These are phyloP conservation scores for Lentinula novae-zelandiae DNA, from an alignment of 1,284 basidiomycete genomes.

Conservation along the genomic window DNA sequence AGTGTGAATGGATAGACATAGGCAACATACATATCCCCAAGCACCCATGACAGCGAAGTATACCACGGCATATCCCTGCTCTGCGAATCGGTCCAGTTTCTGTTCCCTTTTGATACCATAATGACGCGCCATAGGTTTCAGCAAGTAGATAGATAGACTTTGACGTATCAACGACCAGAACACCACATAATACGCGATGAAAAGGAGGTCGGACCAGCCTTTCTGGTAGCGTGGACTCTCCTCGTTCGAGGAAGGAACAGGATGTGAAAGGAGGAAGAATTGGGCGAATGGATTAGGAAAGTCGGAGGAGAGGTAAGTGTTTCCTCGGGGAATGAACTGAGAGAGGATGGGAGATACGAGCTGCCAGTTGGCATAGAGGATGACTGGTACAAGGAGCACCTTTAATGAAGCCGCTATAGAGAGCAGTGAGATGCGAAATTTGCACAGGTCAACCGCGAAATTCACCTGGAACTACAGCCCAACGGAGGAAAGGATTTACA, in stretches of 20 bases:
- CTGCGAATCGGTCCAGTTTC: constrained; percentile 83
- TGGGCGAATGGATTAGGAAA: constrained; percentile 73
- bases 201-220: constrained; percentile 75
- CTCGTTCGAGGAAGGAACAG: constrained; percentile 47
- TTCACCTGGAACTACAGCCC: constrained; percentile 74
- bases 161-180: constrained; percentile 93
- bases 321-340: constrained; percentile 20
- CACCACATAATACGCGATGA: constrained; percentile 85
- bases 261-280: constrained; percentile 77
- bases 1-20: background rate
- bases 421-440: background rate
- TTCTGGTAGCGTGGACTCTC: constrained; percentile 72
- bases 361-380: constrained; percentile 76
- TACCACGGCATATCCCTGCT: constrained; percentile 86
- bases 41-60: constrained; percentile 75
- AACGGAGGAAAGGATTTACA: constrained; percentile 41
- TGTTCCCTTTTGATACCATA: constrained; percentile 62
- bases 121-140: constrained; percentile 66
- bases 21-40: constrained; percentile 71
- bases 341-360: constrained; percentile 27
- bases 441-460: background rate
- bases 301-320: constrained; percentile 30
- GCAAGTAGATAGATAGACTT: constrained; percentile 65
- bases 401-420: constrained; percentile 64
- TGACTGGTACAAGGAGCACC: constrained; percentile 67